Percentiles rank a stretch among this genome's conserved stretches.
These are phyloP conservation scores for Vitis rotundifolia DNA, from an alignment of 164 flowering plant genomes.

Conservation along the genomic window DNA sequence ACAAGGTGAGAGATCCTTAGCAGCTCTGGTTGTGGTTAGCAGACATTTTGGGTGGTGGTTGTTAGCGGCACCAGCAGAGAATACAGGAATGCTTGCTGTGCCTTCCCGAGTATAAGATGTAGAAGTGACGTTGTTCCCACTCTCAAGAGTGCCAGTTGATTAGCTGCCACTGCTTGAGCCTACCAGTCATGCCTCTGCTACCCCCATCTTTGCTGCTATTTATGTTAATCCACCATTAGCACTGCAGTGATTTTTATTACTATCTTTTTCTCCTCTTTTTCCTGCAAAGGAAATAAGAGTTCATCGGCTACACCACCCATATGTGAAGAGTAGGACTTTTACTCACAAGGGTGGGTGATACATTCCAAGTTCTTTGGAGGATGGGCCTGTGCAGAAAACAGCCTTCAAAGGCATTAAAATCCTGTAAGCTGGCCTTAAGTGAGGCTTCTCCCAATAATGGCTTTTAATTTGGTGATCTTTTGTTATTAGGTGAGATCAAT, in stretches of 20 bases:
- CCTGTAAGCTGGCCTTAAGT: too few species aligned
- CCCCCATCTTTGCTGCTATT: background rate
- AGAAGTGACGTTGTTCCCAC: slow-evolving; percentile 8
- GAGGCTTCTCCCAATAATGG: too few species aligned
- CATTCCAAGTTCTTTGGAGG: too few species aligned
- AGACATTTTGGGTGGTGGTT: slow-evolving; percentile 12
- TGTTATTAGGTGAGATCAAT: too few species aligned
- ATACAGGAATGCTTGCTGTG: slow-evolving; percentile 6
- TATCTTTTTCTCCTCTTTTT: background rate
- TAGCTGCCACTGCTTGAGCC: background rate
- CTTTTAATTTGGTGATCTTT: too few species aligned
- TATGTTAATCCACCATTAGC: background rate
- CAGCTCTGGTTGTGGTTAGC: slow-evolving; percentile 11
- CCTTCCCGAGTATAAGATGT: slow-evolving; percentile 1
- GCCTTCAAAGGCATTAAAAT: too few species aligned
- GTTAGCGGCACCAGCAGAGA: slow-evolving; percentile 14
- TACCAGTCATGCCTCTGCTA: too few species aligned
- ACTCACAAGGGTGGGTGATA: too few species aligned
- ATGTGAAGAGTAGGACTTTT: background rate
- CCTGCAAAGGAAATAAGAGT: slow-evolving; percentile 6
- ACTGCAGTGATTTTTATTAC: too few species aligned
- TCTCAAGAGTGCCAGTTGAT: background rate
- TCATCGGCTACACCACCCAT: background rate
- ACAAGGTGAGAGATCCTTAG: background rate
- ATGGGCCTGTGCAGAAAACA: too few species aligned